phyloP scores from a whole-genome alignment of 208 protist genomes.

The Leishmania arabica region DNA sequence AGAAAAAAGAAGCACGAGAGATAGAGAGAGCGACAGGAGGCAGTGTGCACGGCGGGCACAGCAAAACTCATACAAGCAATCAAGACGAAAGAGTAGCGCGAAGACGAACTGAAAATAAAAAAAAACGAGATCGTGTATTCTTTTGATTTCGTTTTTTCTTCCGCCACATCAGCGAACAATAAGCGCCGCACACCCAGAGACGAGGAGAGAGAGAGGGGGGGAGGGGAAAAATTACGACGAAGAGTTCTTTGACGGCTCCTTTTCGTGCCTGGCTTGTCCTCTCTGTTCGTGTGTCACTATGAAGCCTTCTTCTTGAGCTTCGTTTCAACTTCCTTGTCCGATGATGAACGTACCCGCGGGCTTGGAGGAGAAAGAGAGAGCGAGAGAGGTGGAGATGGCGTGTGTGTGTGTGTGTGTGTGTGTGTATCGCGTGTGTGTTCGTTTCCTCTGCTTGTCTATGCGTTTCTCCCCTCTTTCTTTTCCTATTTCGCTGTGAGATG shows the following conservation, averaged over 20 bases:
- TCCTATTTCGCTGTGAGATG: background rate
- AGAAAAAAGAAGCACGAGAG: conserved; percentile 3
- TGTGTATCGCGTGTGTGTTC: background rate
- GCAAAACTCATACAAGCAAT: background rate
- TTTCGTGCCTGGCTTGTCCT: background rate
- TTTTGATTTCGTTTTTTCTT: background rate
- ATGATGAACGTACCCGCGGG: background rate
- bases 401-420: background rate
- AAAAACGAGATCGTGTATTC: background rate
- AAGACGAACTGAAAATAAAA: background rate
- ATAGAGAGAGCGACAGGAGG: too few species aligned
- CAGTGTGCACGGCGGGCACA: background rate
- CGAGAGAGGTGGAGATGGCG: background rate
- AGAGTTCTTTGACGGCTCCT: background rate
- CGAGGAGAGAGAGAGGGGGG: background rate
- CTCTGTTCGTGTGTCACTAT: background rate
- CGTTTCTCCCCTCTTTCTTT: background rate
- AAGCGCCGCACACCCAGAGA: background rate
- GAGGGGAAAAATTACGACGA: background rate
- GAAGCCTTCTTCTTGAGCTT: background rate
- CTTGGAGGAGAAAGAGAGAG: background rate
- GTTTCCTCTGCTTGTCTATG: background rate
- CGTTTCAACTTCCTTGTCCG: background rate
- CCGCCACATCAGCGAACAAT: background rate
- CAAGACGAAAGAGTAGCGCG: background rate